These are phyloP conservation scores for Paecilomyces sp. DNA, from an alignment of 2,329 filamentous ascomycete genomes.

Conservation along the genomic window DNA sequence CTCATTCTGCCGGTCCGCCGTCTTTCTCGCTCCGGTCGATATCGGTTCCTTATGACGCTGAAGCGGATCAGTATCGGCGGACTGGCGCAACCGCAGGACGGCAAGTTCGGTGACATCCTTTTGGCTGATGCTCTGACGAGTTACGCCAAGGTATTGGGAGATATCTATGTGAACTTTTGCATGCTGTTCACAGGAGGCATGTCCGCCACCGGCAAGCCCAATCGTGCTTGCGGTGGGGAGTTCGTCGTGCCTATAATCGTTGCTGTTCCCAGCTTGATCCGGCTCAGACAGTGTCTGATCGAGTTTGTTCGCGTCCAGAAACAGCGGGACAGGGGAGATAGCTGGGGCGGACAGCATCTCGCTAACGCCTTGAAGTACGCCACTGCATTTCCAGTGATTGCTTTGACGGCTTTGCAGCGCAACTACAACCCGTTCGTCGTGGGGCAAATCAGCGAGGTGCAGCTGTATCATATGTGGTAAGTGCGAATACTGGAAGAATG, in stretches of 20 bases:
- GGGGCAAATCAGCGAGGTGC: conserved; percentile 46
- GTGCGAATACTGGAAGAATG: conserved; percentile 5
- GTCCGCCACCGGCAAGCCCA: conserved; percentile 71
- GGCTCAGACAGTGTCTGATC: conserved; percentile 83
- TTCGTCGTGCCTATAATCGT: conserved; percentile 80
- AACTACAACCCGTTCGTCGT: conserved; percentile 47
- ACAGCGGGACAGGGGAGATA: conserved; percentile 41
- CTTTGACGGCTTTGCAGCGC: conserved; percentile 68
- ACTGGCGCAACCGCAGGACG: conserved; percentile 75
- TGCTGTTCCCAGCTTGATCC: conserved; percentile 74
- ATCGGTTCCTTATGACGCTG: conserved; percentile 67
- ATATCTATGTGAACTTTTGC: conserved; percentile 81
- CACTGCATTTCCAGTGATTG: conserved; percentile 87
- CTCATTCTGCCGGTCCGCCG: conserved; percentile 67
- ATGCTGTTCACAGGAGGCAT: conserved; percentile 73
- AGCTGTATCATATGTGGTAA: conserved; percentile 50
- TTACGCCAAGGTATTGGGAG: conserved; percentile 86
- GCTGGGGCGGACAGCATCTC: conserved; percentile 78
- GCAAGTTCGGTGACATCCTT: conserved; percentile 90
- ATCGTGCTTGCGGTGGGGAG: conserved; percentile 72
- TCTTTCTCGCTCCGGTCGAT: conserved; percentile 62
- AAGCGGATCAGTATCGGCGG: conserved; percentile 77
- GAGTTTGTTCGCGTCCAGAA: conserved; percentile 70
- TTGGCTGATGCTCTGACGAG: conserved; percentile 91
- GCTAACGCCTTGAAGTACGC: conserved; percentile 94